Evolutionary conservation across 1,284 basidiomycete species (phyloP).

Genomic region (Ustilago lituana): DNA sequence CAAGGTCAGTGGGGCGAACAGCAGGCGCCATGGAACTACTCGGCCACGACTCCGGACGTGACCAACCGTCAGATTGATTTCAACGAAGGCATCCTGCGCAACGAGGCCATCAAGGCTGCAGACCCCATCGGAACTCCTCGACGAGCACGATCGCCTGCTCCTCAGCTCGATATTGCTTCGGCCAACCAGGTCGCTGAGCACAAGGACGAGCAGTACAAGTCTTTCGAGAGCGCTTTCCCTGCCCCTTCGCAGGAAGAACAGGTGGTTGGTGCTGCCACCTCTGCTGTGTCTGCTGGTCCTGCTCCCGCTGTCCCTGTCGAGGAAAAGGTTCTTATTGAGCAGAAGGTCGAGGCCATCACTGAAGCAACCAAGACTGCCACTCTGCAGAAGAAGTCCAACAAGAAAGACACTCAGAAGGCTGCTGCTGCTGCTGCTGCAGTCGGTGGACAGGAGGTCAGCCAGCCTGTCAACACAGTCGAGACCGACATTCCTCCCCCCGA

Average conservation of each 20-base stretch:
- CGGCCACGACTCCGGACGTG: slow-evolving; percentile 35
- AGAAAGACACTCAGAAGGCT: slow-evolving; percentile 33
- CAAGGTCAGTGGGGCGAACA: slow-evolving; percentile 45
- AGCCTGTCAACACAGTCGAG: slow-evolving; percentile 10
- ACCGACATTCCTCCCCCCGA: slow-evolving; percentile 29
- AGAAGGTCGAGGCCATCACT: neutral
- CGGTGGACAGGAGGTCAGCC: slow-evolving; percentile 5
- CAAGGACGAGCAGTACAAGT: slow-evolving; percentile 29
- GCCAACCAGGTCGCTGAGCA: slow-evolving; percentile 16
- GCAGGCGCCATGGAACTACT: slow-evolving; percentile 31
- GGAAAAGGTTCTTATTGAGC: neutral
- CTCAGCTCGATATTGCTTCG: slow-evolving; percentile 17
- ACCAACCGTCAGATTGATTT: slow-evolving; percentile 39
- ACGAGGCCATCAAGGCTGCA: slow-evolving; percentile 33
- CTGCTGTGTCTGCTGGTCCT: neutral
- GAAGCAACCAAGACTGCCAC: slow-evolving; percentile 14
- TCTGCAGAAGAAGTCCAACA: slow-evolving; percentile 25
- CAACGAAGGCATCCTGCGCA: slow-evolving; percentile 29
- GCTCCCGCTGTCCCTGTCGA: slow-evolving; percentile 8
- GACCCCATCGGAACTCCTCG: slow-evolving; percentile 52
- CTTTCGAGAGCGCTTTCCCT: slow-evolving; percentile 43
- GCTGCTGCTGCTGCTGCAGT: slow-evolving; percentile 16
- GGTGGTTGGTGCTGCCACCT: neutral
- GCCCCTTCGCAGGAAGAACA: slow-evolving; percentile 16
- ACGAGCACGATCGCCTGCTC: slow-evolving; percentile 41